Conservation (phyloP, 371 early-diverging fungal genomes). For the Batrachochytrium dendrobatidis region DNA sequence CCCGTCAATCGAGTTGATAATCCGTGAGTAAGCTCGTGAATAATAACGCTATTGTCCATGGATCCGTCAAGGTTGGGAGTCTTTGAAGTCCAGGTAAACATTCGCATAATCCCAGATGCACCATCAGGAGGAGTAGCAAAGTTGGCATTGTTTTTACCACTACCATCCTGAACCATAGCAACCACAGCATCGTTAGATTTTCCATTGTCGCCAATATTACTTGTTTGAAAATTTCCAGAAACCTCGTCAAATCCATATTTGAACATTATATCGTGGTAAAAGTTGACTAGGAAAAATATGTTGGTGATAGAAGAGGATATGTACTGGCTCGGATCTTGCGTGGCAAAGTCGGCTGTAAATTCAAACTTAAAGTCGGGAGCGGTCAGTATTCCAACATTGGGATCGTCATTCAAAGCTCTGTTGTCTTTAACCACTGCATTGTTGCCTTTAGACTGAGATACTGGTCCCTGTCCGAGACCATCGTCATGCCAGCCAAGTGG, state of each 20-base stretch:
- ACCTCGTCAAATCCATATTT: constrained; percentile 39
- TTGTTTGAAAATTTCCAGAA: constrained; percentile 42
- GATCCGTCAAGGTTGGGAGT: constrained; percentile 32
- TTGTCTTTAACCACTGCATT: no score
- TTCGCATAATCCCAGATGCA: constrained; percentile 28
- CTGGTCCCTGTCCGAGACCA: no score
- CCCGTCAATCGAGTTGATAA: constrained; percentile 84
- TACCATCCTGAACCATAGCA: constrained; percentile 25
- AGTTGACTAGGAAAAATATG: constrained; percentile 27
- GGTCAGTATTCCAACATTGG: no score
- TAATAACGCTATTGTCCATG: constrained; percentile 35
- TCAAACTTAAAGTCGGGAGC: no score
- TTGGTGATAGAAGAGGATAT: no score
- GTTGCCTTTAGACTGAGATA: no score
- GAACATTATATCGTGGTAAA: constrained; percentile 35
- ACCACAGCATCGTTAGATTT: constrained; percentile 68
- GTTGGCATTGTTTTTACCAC: constrained; percentile 35
- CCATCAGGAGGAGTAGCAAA: constrained; percentile 45
- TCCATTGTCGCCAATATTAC: constrained; percentile 47
- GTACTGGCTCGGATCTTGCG: no score
- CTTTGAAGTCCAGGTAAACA: constrained; percentile 33
- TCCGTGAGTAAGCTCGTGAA: constrained; percentile 91
- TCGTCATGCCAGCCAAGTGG: no score
- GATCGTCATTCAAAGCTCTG: no score
- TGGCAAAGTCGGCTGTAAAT: no score